Base-by-base conservation (phyloP, 225 moss, liverwort and hornwort genomes). In the Polytrichum formosum region DNA sequence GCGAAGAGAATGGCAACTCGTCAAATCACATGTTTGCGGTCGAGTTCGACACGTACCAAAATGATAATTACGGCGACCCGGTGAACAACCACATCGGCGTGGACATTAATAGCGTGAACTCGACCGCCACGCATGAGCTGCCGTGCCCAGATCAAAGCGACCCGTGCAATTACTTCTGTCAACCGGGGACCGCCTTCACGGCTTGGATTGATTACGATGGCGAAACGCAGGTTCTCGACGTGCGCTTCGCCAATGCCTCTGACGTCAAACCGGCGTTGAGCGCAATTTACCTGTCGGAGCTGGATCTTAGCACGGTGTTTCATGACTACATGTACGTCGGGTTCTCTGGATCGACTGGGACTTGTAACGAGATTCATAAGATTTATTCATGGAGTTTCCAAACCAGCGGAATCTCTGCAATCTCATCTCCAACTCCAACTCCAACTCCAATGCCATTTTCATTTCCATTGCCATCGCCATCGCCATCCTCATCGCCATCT, bases 11-110 rank as follows among this genome's bases (percentile, higher is more conserved):
- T 55, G 73, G 71, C 26, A 18, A 27, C 1, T 19, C 33, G 6
- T 29, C 28, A 19, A 78, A 75, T 56, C 79, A 78, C 18, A 13
- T 75, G 6, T 80, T 87, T 55, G 56, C 56, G 7, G 56, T 56
- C 20, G 56, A 56, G 56, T 56, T 56, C 21, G 56, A 56, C 56
- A 56, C 56, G 19, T 56, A 56, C 21, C 0, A 0, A 21, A 56
- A 56, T 56, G 6, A n/a, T 0, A 19, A 0, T 56, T 21, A 35
- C 35, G 9, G 9, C 9, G 56, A 56, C 56, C 7, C 56, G 2
- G 0, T 0, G 19, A 0, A 56, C 21, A 56, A 21, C 21, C 56
- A 56, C 21, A 56, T 56, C 56, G 56, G 56, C n/a, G 56, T 56
- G 21, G 56, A 56, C 7, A 21, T 56, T 21, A n/a, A 56, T 21